These are phyloP conservation scores for Bryopsis sp. DNA, from an alignment of 139 green algal genomes.

Conservation along the genomic window DNA sequence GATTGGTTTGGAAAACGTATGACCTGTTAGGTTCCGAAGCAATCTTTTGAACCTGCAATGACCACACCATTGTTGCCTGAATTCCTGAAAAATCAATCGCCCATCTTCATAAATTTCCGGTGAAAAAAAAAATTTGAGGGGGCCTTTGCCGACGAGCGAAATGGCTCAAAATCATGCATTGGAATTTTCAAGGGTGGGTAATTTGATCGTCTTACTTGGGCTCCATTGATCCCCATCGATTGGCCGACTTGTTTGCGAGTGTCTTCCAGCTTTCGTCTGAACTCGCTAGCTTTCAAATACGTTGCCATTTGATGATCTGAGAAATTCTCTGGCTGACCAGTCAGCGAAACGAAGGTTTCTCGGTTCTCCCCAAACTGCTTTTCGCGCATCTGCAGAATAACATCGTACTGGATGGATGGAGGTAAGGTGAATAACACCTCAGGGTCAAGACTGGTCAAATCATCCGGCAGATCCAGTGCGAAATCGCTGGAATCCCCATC, in stretches of 20 bases:
- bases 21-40: too few species aligned
- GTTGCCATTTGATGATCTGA: constrained; percentile 62
- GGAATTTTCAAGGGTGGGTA: too few species aligned
- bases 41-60: too few species aligned
- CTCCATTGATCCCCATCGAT: background rate
- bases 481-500: constrained; percentile 21
- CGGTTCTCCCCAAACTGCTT: constrained; percentile 45
- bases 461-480: constrained; percentile 29
- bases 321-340: constrained; percentile 39
- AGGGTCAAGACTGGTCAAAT: constrained; percentile 43
- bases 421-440: constrained; percentile 73
- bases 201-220: background rate
- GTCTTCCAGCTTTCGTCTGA: constrained; percentile 17
- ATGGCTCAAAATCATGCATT: too few species aligned
- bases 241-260: constrained; percentile 1
- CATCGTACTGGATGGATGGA: constrained; percentile 76
- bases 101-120: too few species aligned
- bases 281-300: constrained; percentile 54
- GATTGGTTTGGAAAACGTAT: too few species aligned
- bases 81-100: too few species aligned
- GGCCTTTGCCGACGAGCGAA: too few species aligned
- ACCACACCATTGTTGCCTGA: too few species aligned
- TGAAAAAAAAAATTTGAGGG: too few species aligned
- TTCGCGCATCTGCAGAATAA: constrained; percentile 68
- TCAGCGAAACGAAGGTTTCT: constrained; percentile 38